Base-by-base conservation (phyloP, 108 stramenopile genomes). In the Discostella stelligeroides region DNA sequence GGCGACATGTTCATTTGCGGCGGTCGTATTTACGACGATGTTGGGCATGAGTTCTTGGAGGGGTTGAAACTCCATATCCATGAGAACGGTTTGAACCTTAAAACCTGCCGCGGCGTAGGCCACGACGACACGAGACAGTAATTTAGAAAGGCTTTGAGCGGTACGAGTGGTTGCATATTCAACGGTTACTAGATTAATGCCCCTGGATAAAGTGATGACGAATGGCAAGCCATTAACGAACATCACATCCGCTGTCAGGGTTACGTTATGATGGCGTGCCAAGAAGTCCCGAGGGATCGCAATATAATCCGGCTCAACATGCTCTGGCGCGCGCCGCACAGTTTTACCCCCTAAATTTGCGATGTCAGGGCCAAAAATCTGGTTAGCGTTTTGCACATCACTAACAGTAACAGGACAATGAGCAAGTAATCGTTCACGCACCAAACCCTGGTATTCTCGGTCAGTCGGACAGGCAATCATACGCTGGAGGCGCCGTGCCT, bases 221-320 rank as follows among this genome's bases (percentile, higher is more conserved):
- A 82, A 75, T n/a, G 63, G 47, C 4, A 80, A 11, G 17, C 68
- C 78, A 39, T 85, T 82, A 5, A 82, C 81, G 28, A 73, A 54
- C 50, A 85, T 65, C 27, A 49, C 64, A 48, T 85, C 81, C 6
- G 66, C 48, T 23, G 34, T 27, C 29, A 85, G 29, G 30, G 51
- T 72, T 1, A 85, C 66, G 3, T 58, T 10, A 14, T 51, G 27
- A 25, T 82, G 68, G 10, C 39, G 14, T n/a, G 80, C 3, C 71
- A 71, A 20, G 42, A n/a, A 0, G 54, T n/a, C n/a, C n/a, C n/a
- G n/a, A n/a, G n/a, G n/a, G n/a, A n/a, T n/a, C n/a, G n/a, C n/a
- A n/a, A n/a, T 28, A n/a, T 62, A 41, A 2, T 75, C 70, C 4
- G 63, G 20, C n/a, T 25, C 42, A 2, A 81, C n/a, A n/a, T n/a